Conservation (phyloP, 2,329 filamentous ascomycete species). For the Fusarium burgessii region DNA sequence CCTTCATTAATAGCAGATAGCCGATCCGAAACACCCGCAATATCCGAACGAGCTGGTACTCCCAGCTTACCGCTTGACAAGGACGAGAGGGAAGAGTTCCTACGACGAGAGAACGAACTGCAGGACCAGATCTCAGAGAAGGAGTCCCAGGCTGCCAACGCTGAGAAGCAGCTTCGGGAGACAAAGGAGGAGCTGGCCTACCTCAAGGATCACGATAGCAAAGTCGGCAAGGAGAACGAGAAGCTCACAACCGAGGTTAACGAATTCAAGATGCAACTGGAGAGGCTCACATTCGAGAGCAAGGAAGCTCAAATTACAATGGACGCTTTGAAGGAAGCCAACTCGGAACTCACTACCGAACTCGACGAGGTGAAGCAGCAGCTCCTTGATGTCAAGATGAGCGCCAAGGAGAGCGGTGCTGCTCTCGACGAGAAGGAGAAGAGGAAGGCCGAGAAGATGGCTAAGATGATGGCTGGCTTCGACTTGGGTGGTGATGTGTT, state of each 20-base stretch:
- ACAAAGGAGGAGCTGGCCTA: conserved; percentile 87
- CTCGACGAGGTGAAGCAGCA: conserved; percentile 97
- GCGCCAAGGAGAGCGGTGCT: conserved; percentile 90
- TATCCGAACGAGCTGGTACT: conserved; percentile 86
- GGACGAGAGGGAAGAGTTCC: conserved; percentile 95
- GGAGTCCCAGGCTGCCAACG: conserved; percentile 82
- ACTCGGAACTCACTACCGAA: conserved; percentile 89
- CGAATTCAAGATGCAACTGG: conserved; percentile 95
- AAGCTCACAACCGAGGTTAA: conserved; percentile 87
- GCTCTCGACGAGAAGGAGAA: conserved; percentile 97
- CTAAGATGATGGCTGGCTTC: conserved; percentile 99
- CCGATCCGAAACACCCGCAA: conserved; percentile 70
- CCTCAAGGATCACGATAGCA: conserved; percentile 86
- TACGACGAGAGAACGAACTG: conserved; percentile 94
- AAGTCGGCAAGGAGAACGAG: conserved; percentile 91
- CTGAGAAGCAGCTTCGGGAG: conserved; percentile 84
- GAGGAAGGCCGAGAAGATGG: conserved; percentile 99
- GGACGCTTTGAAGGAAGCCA: conserved; percentile 96
- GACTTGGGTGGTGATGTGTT: conserved; percentile 94
- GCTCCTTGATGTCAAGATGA: conserved; percentile 95
- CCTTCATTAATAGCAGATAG: conserved; percentile 65
- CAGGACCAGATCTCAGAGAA: conserved; percentile 96
- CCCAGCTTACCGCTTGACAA: conserved; percentile 91
- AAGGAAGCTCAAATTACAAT: conserved; percentile 98
- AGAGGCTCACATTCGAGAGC: conserved; percentile 94